Evolutionary conservation across 1,284 basidiomycete genomes (phyloP), one percentile per base, ranked within the genome.

Genomic region (Irpex sp.): DNA sequence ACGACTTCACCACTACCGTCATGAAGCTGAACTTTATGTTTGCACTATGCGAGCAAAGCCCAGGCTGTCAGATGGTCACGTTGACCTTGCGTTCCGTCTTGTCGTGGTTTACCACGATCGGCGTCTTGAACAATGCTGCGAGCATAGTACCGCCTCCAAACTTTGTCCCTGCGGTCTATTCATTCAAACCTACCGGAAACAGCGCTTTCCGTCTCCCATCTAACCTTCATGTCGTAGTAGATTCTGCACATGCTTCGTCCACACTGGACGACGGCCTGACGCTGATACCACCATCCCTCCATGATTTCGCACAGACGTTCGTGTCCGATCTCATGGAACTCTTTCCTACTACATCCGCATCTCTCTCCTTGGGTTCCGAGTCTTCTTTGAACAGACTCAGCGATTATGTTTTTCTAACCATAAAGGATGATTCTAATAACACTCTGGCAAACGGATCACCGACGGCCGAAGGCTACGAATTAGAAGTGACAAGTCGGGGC

Each of bases 401-500:
- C 2, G 63, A 57, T 5, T 63, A 69, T 13, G 70, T 76, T 13
- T 72, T 71, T 37, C 64, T 76, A 3, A 72, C 74, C 7, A 57
- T 76, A 37, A 66, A 71, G 2, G 37, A 64, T 13, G 13, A 8
- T 4, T 38, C 61, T 17, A 67, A 68, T 36, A 61, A 67, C 21
- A 74, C 72, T 4, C 64, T 70, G 31, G 73, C 74, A 19, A 72
- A 72, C 21, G 75, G 75, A 3, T 52, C 69, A 11, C 55, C 66
- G 11, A 75, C 75, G 0, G 69, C 69, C 3, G 76, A 78, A 64
- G 75, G 73, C 2, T 78, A 77, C 58, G 64, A 67, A n/a, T 64
- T 77, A 60, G 67, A 68, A 8, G 70, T 75, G n/a, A 66, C 66
- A 4, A 11, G 59, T 7, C 40, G 64, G 1, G 58, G 62, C 19